Percentiles rank a stretch among this genome's conserved stretches.
Evolutionary conservation across 2,329 filamentous ascomycete genomes (phyloP).

Genomic region (Fusarium guadeloupense): DNA sequence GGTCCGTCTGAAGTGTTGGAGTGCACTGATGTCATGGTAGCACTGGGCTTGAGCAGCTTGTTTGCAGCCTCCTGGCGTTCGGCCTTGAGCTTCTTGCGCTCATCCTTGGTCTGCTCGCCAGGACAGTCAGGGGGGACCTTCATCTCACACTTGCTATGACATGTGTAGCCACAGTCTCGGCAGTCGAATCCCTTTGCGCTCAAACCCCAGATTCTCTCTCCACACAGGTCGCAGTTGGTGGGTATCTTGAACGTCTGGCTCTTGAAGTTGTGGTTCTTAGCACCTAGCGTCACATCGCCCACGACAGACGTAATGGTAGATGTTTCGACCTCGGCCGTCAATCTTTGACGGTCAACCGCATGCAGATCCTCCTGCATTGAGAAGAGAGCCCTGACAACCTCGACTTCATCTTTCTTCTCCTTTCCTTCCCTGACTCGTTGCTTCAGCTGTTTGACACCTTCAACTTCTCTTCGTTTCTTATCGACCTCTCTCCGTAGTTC

Average conservation of each 20-base stretch:
- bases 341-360: slow-evolving; percentile 80
- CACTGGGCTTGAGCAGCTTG: slow-evolving; percentile 60
- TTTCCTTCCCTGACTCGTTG: slow-evolving; percentile 82
- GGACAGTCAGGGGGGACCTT: slow-evolving; percentile 97
- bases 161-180: slow-evolving; percentile 95
- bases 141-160: slow-evolving; percentile 98
- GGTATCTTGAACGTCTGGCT: slow-evolving; percentile 99
- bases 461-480: slow-evolving; percentile 85
- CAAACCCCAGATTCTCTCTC: slow-evolving; percentile 95
- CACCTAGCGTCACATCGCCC: slow-evolving; percentile 90
- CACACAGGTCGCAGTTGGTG: slow-evolving; percentile 96
- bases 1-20: slow-evolving; percentile 72
- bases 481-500: slow-evolving; percentile 86
- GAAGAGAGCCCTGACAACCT: slow-evolving; percentile 85
- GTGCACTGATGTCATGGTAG: slow-evolving; percentile 50
- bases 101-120: slow-evolving; percentile 91
- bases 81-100: slow-evolving; percentile 91
- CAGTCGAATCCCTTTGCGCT: slow-evolving; percentile 98
- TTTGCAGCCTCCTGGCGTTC: slow-evolving; percentile 84
- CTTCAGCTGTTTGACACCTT: slow-evolving; percentile 76
- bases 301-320: slow-evolving; percentile 91
- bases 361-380: slow-evolving; percentile 85
- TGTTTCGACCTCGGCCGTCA: slow-evolving; percentile 92
- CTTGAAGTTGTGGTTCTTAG: slow-evolving; percentile 97
- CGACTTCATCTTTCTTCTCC: slow-evolving; percentile 88